Evolutionary conservation across 2,329 filamentous ascomycete genomes (phyloP).

Genomic region (Fusarium burgessii): DNA sequence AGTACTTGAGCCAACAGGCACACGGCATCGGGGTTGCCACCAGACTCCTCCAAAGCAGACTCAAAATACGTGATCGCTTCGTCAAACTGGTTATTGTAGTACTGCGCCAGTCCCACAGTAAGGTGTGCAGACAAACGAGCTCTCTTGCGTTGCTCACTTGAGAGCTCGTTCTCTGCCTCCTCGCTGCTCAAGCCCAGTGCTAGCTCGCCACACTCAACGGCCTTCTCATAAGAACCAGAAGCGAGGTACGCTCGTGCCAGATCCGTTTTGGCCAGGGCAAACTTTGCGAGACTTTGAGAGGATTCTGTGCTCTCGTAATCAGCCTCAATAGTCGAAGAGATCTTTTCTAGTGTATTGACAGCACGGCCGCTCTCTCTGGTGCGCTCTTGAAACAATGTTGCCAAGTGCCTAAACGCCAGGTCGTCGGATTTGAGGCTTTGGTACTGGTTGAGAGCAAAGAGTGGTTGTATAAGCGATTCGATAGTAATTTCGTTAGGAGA

Average conservation of each 20-base stretch:
- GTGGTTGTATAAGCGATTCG: constrained; percentile 80
- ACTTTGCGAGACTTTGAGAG: constrained; percentile 75
- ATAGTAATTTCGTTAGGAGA: constrained; percentile 60
- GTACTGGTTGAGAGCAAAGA: constrained; percentile 89
- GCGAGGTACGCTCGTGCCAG: constrained; percentile 87
- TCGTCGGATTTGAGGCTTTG: constrained; percentile 77
- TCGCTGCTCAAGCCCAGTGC: constrained; percentile 84
- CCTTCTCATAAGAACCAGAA: constrained; percentile 70
- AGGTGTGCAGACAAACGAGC: constrained; percentile 86
- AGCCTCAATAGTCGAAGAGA: constrained; percentile 78
- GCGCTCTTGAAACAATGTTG: constrained; percentile 84
- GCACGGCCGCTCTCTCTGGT: constrained; percentile 75
- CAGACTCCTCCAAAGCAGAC: constrained; percentile 80
- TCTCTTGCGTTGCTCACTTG: constrained; percentile 72
- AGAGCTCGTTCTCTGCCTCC: constrained; percentile 74
- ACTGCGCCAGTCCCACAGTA: constrained; percentile 85
- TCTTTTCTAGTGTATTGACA: constrained; percentile 70
- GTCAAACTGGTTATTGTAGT: constrained; percentile 74
- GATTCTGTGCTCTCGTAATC: constrained; percentile 90
- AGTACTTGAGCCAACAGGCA: constrained; percentile 91
- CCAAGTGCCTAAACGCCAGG: constrained; percentile 79
- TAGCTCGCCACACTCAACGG: constrained; percentile 83
- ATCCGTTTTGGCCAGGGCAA: constrained; percentile 87
- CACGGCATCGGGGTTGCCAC: constrained; percentile 82
- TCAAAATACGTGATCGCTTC: constrained; percentile 84